Conservation (phyloP, 495 filamentous ascomycete genomes). For the Penicillium odoratum region DNA sequence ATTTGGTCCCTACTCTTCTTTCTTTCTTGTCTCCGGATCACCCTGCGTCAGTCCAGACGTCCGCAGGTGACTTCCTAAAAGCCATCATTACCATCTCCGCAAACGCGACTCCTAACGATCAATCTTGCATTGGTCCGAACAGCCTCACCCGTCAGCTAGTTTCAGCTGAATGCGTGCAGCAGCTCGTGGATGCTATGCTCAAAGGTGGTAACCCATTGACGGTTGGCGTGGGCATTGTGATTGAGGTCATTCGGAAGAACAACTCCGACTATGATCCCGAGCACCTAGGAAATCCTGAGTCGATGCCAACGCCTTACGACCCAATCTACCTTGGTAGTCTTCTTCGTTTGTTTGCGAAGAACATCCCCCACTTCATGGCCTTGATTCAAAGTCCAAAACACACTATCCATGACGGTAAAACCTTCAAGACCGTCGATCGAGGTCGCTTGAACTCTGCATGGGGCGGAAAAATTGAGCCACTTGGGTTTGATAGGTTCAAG, state of each 20-base stretch:
- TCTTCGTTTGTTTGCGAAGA: constrained; percentile 84
- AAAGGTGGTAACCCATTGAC: constrained; percentile 91
- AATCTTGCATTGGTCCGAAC: constrained; percentile 96
- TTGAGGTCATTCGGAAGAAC: constrained; percentile 98
- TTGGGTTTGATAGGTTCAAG: constrained; percentile 98
- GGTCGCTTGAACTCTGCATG: constrained; percentile 80
- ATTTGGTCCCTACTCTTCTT: constrained; percentile 85
- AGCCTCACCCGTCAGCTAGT: constrained; percentile 94
- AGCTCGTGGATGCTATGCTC: constrained; percentile 86
- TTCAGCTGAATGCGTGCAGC: constrained; percentile 79
- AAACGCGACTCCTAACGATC: constrained; percentile 96
- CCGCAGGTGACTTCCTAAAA: constrained; percentile 96
- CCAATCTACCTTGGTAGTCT: constrained; percentile 95
- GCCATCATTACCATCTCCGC: constrained; percentile 99
- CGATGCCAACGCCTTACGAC: constrained; percentile 78
- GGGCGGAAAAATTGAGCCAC: constrained; percentile 85
- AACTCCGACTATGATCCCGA: constrained; percentile 99
- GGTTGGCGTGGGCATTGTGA: constrained; percentile 95
- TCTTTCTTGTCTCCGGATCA: constrained; percentile 83
- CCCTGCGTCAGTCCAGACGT: constrained; percentile 85
- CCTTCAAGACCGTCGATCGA: constrained; percentile 57
- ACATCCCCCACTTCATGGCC: constrained; percentile 95
- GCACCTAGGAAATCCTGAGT: constrained; percentile 71
- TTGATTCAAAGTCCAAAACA: constrained; percentile 71
- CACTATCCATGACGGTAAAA: constrained; percentile 58